A percentile compares a stretch with the other conserved stretches of the same genome.
Evolutionary conservation across 2,329 filamentous ascomycete species (phyloP).

Genomic region (Gremmenia infestans): DNA sequence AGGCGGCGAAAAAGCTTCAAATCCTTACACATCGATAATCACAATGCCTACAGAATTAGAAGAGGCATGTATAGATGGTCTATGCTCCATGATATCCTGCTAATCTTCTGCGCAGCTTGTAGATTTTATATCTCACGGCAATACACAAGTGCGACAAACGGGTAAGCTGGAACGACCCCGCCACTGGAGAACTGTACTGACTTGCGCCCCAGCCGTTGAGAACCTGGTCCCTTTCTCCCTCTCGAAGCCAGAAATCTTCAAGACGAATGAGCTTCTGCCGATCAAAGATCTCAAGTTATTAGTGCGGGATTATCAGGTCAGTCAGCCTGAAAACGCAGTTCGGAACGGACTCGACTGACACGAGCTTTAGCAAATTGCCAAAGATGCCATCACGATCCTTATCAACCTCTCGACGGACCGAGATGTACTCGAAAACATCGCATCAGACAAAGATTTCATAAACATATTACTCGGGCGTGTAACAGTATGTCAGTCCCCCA

Average conservation of each 20-base stretch:
- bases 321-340: conserved; percentile 27
- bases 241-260: conserved; percentile 74
- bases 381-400: conserved; percentile 85
- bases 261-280: conserved; percentile 69
- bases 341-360: conserved; percentile 9
- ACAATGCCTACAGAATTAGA: conserved; percentile 71
- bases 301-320: conserved; percentile 74
- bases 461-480: conserved; percentile 68
- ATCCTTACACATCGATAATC: neutral
- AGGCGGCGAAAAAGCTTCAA: neutral
- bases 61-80: conserved; percentile 49
- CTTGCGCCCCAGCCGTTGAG: conserved; percentile 59
- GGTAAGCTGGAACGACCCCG: conserved; percentile 41
- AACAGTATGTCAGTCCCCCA: conserved; percentile 58
- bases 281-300: conserved; percentile 84
- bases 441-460: conserved; percentile 75
- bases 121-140: conserved; percentile 87
- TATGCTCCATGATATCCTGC: neutral
- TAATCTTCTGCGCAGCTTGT: conserved; percentile 58
- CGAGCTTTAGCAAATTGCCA: conserved; percentile 68
- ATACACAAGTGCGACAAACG: conserved; percentile 81
- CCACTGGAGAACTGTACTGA: conserved; percentile 15
- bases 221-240: conserved; percentile 80
- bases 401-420: conserved; percentile 77
- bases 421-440: conserved; percentile 68